Evolutionary conservation across 768 basidiomycete genomes (phyloP).

Genomic region (Agaricus bisporus): DNA sequence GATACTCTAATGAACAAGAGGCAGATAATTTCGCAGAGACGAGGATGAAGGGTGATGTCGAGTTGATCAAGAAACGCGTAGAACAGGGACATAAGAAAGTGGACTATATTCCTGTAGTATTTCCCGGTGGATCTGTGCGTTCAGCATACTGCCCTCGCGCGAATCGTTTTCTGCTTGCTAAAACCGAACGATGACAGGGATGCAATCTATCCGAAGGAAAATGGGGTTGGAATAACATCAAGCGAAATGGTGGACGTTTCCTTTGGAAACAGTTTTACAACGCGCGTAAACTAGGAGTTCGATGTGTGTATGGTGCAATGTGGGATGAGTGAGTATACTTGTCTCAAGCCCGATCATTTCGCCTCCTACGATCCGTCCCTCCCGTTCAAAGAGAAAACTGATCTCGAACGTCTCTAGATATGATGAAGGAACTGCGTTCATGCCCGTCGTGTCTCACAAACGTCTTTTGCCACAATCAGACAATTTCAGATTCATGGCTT

Average conservation of each 20-base stretch:
- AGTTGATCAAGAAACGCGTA: conserved; percentile 46
- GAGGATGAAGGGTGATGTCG: conserved; percentile 59
- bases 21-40: conserved; percentile 59
- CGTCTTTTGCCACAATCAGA: conserved; percentile 56
- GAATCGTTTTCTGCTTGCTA: too few species aligned
- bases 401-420: conserved; percentile 41
- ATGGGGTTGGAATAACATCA: conserved; percentile 69
- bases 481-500: conserved; percentile 55
- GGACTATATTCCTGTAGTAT: conserved; percentile 80
- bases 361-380: background rate
- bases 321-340: conserved; percentile 66
- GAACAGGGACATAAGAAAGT: conserved; percentile 44
- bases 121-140: conserved; percentile 78
- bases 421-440: conserved; percentile 79
- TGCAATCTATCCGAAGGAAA: conserved; percentile 66
- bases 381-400: conserved; percentile 4
- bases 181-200: conserved; percentile 36
- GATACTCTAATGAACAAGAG: conserved; percentile 53
- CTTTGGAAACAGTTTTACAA: conserved; percentile 77
- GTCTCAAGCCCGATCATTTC: conserved; percentile 7
- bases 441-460: conserved; percentile 63
- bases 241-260: conserved; percentile 68
- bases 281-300: conserved; percentile 52
- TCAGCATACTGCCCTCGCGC: conserved; percentile 2
- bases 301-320: conserved; percentile 77